Conservation (phyloP, 257 asterid genomes). For the Galeopsis tetrahit region DNA sequence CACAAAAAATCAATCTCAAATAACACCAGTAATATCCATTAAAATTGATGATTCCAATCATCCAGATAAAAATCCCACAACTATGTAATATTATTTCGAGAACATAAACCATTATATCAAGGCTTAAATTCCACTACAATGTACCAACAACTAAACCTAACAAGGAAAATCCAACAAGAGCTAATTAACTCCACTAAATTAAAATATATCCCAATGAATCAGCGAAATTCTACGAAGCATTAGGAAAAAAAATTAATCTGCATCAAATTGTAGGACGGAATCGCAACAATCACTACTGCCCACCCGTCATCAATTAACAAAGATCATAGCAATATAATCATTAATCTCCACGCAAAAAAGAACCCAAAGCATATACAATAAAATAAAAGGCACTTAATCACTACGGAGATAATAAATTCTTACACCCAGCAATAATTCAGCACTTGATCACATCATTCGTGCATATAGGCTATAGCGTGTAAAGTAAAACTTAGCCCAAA, state of each 20-base stretch:
- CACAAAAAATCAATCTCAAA: background rate
- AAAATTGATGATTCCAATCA: conserved; percentile 11
- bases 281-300: conserved; percentile 9
- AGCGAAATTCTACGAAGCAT: background rate
- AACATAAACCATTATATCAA: conserved; percentile 4
- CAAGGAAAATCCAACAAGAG: conserved; percentile 20
- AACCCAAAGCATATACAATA: background rate
- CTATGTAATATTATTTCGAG: background rate
- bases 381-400: conserved; percentile 3
- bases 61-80: conserved; percentile 1
- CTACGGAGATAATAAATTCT: conserved; percentile 24
- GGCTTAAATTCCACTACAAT: conserved; percentile 11
- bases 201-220: conserved; percentile 4
- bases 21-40: background rate
- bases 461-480: conserved; percentile 4
- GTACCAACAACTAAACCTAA: conserved; percentile 26
- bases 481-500: conserved; percentile 18
- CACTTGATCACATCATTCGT: conserved; percentile 33
- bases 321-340: conserved; percentile 24
- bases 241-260: conserved; percentile 13
- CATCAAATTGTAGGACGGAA: conserved; percentile 15
- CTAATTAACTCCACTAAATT: conserved; percentile 14
- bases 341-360: conserved; percentile 11
- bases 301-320: conserved; percentile 10
- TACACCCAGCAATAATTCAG: conserved; percentile 30